Evolutionary conservation across 1,284 basidiomycete genomes (phyloP).

Genomic region (Spongispora temasekensis): DNA sequence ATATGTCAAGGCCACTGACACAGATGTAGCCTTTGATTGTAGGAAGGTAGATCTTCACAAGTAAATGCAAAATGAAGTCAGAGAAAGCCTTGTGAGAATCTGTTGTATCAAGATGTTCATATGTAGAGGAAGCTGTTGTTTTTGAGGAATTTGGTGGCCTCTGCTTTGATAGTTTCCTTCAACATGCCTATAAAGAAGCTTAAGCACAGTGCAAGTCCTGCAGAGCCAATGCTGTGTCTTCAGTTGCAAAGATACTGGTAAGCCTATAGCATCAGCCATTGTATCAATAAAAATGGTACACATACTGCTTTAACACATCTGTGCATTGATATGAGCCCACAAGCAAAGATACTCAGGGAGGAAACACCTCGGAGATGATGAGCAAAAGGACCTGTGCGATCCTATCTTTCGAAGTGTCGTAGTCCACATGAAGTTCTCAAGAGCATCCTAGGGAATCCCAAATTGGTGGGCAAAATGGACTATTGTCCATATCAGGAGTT

Average conservation of each 20-base stretch:
- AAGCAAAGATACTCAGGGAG: background rate
- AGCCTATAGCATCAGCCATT: background rate
- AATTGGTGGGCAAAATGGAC: too few relatives aligned
- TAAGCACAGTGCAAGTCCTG: background rate
- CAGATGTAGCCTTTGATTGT: background rate
- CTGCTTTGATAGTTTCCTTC: background rate
- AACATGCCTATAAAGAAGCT: background rate
- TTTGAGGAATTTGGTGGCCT: background rate
- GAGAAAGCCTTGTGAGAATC: background rate
- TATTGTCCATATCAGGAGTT: too few relatives aligned
- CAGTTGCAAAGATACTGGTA: conserved; percentile 2
- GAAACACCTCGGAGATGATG: background rate
- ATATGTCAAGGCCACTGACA: background rate
- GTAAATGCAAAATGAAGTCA: background rate
- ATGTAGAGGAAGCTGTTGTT: background rate
- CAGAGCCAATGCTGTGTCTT: background rate
- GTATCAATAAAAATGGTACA: background rate
- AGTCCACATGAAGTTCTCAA: too few relatives aligned
- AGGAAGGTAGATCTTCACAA: background rate
- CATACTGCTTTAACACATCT: background rate
- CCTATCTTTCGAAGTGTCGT: background rate
- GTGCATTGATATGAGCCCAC: background rate
- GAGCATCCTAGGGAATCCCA: too few relatives aligned
- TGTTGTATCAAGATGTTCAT: background rate
- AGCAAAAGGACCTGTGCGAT: background rate